Evolutionary conservation across 352 stramenopile species (phyloP).

Genomic region (Phytophthora hybrid): DNA sequence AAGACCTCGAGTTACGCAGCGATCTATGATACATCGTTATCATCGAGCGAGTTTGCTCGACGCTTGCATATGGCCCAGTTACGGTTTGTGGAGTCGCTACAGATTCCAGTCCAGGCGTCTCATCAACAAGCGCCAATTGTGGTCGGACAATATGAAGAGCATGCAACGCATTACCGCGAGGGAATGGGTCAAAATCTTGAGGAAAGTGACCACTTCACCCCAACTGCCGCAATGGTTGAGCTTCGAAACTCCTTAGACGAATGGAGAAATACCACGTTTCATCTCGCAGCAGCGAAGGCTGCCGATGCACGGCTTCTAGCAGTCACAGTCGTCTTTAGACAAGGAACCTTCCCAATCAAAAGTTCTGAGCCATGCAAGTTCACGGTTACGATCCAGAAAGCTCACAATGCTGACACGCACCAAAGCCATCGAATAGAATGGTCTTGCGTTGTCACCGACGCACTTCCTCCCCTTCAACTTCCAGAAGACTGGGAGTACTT

Average conservation of each 20-base stretch:
- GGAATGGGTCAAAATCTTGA: conserved; percentile 23
- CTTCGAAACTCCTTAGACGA: conserved; percentile 29
- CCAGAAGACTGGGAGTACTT: conserved; percentile 27
- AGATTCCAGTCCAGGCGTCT: background rate
- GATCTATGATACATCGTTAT: background rate
- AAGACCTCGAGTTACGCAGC: conserved; percentile 30
- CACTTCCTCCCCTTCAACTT: conserved; percentile 6
- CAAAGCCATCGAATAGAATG: conserved; percentile 47
- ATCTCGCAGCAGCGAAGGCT: conserved; percentile 55
- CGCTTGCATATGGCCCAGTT: conserved; percentile 22
- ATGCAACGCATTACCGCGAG: conserved; percentile 37
- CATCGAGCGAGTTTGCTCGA: conserved; percentile 2
- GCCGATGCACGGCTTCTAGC: conserved; percentile 27
- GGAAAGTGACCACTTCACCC: conserved; percentile 26
- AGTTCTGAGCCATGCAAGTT: conserved; percentile 31
- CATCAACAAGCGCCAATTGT: background rate
- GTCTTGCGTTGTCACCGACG: conserved; percentile 40
- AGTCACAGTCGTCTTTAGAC: conserved; percentile 35
- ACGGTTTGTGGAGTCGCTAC: conserved; percentile 34
- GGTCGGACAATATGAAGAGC: conserved; percentile 51
- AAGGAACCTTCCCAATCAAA: conserved; percentile 2
- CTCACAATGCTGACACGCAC: conserved; percentile 22
- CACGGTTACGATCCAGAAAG: conserved; percentile 48
- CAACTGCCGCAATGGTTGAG: conserved; percentile 49
- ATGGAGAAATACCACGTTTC: conserved; percentile 52